A percentile compares a stretch with the other conserved stretches of the same genome.
Conservation (phyloP, 495 filamentous ascomycete species). For the Aspergillus bridgeri region DNA sequence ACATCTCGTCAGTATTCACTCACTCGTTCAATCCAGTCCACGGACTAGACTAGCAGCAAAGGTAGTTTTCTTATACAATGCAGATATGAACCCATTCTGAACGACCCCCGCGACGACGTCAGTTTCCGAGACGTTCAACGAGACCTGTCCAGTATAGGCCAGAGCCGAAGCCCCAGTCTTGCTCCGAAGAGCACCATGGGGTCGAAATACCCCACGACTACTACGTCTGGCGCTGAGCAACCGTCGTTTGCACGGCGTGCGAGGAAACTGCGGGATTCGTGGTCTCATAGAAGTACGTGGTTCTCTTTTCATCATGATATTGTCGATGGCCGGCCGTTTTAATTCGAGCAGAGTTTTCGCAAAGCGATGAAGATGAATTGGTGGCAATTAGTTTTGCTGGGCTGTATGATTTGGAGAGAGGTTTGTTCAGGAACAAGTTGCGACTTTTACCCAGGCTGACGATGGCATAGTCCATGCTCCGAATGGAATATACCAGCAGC, state of each 20-base stretch:
- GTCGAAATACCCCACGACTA: conserved; percentile 10
- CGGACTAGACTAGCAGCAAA: background rate
- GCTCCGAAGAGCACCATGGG: conserved; percentile 15
- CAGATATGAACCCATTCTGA: conserved; percentile 24
- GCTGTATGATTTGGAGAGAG: conserved; percentile 30
- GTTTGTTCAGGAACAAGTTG: conserved; percentile 2
- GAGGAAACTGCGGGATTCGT: conserved; percentile 25
- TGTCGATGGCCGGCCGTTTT: conserved; percentile 6
- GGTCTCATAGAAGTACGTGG: conserved; percentile 25
- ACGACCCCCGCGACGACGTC: conserved; percentile 20
- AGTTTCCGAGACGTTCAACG: conserved; percentile 18
- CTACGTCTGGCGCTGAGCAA: conserved; percentile 11
- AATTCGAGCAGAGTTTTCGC: conserved; percentile 17
- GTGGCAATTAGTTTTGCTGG: conserved; percentile 31
- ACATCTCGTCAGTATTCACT: conserved; percentile 19
- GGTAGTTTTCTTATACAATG: conserved; percentile 3
- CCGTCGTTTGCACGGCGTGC: conserved; percentile 17
- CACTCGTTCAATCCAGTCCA: background rate
- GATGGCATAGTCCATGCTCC: conserved; percentile 25
- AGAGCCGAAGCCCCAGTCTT: conserved; percentile 23
- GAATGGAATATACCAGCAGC: conserved; percentile 23
- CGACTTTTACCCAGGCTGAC: background rate
- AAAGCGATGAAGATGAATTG: conserved; percentile 31
- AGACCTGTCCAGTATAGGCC: conserved; percentile 11
- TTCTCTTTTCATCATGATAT: background rate